Evolutionary conservation across 495 filamentous ascomycete species (phyloP).

Genomic region (Penicillium ucsense): DNA sequence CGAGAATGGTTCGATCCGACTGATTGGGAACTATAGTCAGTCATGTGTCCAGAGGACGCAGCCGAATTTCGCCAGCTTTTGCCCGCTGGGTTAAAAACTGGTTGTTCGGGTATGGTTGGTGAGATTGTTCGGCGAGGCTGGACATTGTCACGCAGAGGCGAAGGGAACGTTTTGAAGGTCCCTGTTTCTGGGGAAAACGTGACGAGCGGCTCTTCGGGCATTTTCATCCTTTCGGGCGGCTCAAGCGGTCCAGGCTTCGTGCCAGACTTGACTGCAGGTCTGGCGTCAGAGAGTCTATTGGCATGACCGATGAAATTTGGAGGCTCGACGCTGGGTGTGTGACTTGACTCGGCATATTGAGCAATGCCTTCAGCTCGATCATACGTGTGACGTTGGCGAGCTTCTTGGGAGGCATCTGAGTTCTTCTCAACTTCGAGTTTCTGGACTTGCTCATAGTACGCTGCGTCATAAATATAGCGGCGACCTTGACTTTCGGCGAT

Average conservation of each 20-base stretch:
- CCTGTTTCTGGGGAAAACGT: constrained; percentile 41
- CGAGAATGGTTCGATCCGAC: constrained; percentile 6
- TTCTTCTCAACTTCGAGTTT: constrained; percentile 14
- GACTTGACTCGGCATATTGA: constrained; percentile 6
- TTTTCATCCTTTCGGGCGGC: constrained; percentile 21
- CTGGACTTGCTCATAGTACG: constrained; percentile 17
- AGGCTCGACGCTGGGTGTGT: constrained; percentile 12
- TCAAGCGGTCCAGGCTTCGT: constrained; percentile 17
- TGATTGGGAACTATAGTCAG: constrained; percentile 12
- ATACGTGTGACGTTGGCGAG: neutral
- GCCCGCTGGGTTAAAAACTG: neutral
- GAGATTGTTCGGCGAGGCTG: constrained; percentile 11
- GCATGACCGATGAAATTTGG: constrained; percentile 2
- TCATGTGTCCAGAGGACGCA: constrained; percentile 5
- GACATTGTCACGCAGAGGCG: constrained; percentile 24
- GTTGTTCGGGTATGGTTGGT: constrained; percentile 2
- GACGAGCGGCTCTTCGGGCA: constrained; percentile 27
- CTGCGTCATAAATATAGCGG: constrained; percentile 41
- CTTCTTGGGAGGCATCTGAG: constrained; percentile 2
- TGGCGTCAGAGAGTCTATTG: neutral
- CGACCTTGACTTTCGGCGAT: constrained; percentile 41
- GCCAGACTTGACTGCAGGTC: constrained; percentile 3
- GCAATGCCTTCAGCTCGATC: neutral
- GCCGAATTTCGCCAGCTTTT: constrained; percentile 1
- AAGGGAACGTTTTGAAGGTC: constrained; percentile 39